Evolutionary conservation across 139 green algal species (phyloP).

Genomic region (Coelastrella sp.): DNA sequence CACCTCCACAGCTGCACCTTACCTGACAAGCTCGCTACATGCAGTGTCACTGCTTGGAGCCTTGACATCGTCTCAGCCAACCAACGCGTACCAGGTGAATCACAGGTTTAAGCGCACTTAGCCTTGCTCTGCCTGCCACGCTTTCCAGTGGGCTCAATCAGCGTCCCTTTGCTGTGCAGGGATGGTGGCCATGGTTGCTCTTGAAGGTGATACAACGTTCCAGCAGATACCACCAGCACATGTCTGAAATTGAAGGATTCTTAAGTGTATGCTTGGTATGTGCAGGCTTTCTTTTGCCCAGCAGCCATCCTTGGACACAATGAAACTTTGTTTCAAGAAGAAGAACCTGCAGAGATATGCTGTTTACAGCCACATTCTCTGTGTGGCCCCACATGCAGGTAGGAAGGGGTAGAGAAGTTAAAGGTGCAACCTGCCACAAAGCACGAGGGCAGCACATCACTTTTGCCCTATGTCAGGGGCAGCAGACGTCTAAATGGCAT

Average conservation of each 20-base stretch:
- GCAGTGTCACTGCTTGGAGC: slow-evolving; percentile 34
- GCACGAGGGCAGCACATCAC: too few relatives aligned
- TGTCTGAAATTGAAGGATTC: neutral
- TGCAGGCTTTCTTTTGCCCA: slow-evolving; percentile 34
- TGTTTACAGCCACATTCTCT: slow-evolving; percentile 27
- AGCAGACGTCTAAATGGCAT: too few relatives aligned
- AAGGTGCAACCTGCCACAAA: too few relatives aligned
- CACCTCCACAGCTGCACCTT: neutral
- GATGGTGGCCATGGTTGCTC: slow-evolving; percentile 18
- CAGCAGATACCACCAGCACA: too few relatives aligned
- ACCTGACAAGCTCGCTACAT: neutral
- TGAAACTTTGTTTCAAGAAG: slow-evolving; percentile 39
- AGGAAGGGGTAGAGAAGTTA: neutral
- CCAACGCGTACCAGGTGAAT: neutral
- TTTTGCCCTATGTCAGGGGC: too few relatives aligned
- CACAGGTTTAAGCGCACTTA: neutral
- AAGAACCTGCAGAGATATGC: slow-evolving; percentile 34
- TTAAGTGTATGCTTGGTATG: neutral
- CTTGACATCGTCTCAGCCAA: neutral
- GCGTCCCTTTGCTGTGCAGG: neutral
- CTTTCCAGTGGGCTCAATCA: neutral
- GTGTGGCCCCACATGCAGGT: slow-evolving; percentile 41
- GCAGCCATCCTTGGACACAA: slow-evolving; percentile 26
- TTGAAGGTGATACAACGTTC: too few relatives aligned
- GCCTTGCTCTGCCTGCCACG: neutral